Conservation (phyloP, 805 yeast species). For the Kluyveromyces wickerhamii region DNA sequence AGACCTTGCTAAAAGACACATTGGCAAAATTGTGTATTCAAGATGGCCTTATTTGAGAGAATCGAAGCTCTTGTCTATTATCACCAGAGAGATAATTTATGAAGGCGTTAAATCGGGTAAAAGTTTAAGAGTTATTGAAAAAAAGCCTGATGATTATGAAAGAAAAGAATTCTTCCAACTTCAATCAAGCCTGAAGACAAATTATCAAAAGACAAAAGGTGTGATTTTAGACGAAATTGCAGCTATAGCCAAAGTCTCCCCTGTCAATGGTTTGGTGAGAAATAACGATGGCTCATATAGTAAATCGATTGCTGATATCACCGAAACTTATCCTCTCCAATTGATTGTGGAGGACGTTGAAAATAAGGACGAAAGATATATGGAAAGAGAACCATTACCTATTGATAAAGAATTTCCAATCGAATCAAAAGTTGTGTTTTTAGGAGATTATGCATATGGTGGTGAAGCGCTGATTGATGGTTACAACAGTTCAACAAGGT, state of each 20-base stretch:
- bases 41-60: slow-evolving; percentile 91
- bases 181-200: slow-evolving; percentile 32
- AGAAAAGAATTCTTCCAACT: slow-evolving; percentile 38
- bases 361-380: slow-evolving; percentile 66
- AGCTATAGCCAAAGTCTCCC: slow-evolving; percentile 60
- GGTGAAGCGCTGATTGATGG: slow-evolving; percentile 63
- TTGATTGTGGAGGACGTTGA: slow-evolving; percentile 66
- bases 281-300: slow-evolving; percentile 63
- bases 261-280: slow-evolving; percentile 72
- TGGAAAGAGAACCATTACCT: slow-evolving; percentile 66
- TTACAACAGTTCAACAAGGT: slow-evolving; percentile 38
- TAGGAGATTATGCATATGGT: slow-evolving; percentile 87
- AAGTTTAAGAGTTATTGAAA: slow-evolving; percentile 25
- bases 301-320: slow-evolving; percentile 53
- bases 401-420: slow-evolving; percentile 76
- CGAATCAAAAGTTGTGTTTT: slow-evolving; percentile 61
- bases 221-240: slow-evolving; percentile 45
- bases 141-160: slow-evolving; percentile 42
- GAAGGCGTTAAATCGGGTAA: slow-evolving; percentile 14
- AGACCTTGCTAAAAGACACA: slow-evolving; percentile 55
- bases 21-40: slow-evolving; percentile 59
- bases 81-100: slow-evolving; percentile 46
- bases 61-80: slow-evolving; percentile 57
- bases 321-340: slow-evolving; percentile 66
- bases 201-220: slow-evolving; percentile 51